Base-by-base conservation (phyloP, 2,329 filamentous ascomycete genomes). In the Trichoderma simmonsii region DNA sequence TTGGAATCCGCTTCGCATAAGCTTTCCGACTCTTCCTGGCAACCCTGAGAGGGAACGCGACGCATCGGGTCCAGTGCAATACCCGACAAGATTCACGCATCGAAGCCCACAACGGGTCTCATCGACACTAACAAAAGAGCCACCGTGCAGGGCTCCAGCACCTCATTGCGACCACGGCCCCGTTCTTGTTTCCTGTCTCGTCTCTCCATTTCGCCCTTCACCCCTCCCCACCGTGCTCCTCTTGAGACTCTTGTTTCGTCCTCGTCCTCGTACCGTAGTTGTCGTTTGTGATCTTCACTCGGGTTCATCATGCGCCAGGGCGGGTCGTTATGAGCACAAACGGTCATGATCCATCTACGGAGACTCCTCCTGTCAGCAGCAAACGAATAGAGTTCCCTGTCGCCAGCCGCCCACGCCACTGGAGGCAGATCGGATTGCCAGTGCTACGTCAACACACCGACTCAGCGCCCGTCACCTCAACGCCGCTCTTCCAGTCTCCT, bases 271-370 rank as follows among this genome's bases (percentile, higher is more conserved):
- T 34, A 34, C 32, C 32, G 48, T 74, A 59, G 71, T 57, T 60
- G 74, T 73, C 51, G 69, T 66, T 75, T 74, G 54, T n/a, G 54
- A 69, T 68, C 64, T 68, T 70, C 71, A 8, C 69, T 75, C 67
- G 71, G 74, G 75, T 76, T 76, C 76, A 78, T 76, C 74, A 78
- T 79, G 77, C 76, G 77, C 75, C 73, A 74, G 75, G 77, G 78
- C 78, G 78, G 78, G 78, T 80, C 81, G 81, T 77, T 78, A 82
- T 82, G 81, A 81, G 76, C 75, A 77, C 74, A 77, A 74, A 72
- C 72, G 74, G 73, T 73, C 74, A 77, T 76, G 72, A 76, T 79
- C 76, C 76, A 77, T 80, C 78, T 75, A 80, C 76, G 77, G 78
- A 78, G 78, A 80, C 78, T 80, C 75, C 74, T 77, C 66, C 66